A percentile compares a stretch with the other conserved stretches of the same genome.
Conservation (phyloP, 257 asterid genomes). For the Lavandula angustifolia region DNA sequence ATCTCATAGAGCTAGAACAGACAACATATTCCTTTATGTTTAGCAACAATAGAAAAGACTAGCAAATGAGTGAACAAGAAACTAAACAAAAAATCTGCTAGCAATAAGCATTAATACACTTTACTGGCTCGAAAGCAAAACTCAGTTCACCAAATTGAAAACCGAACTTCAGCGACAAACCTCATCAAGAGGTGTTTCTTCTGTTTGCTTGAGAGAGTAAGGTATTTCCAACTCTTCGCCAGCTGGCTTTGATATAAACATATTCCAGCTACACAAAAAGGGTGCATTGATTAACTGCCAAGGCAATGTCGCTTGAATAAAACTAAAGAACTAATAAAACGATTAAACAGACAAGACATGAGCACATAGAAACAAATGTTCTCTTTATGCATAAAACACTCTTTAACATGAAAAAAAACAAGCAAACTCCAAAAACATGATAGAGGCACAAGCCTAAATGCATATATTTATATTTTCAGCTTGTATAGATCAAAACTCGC, state of each 20-base stretch:
- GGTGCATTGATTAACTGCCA: constrained; percentile 31
- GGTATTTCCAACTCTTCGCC: constrained; percentile 75
- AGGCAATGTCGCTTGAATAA: constrained; percentile 13
- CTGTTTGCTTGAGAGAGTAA: constrained; percentile 65
- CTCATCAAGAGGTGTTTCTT: constrained; percentile 78
- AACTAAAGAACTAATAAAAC: constrained; percentile 1
- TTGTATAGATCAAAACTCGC: constrained; percentile 8
- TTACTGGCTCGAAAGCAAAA: neutral
- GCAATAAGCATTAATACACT: neutral
- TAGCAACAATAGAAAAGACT: constrained; percentile 5
- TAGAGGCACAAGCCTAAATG: neutral
- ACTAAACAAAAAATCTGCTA: neutral
- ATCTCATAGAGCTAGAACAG: too few relatives aligned
- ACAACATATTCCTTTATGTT: too few relatives aligned
- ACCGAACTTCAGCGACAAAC: constrained; percentile 41
- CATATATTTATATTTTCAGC: neutral
- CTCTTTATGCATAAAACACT: constrained; percentile 20
- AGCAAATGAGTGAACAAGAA: constrained; percentile 18
- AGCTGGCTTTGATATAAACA: constrained; percentile 80
- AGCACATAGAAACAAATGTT: neutral
- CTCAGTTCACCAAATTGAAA: constrained; percentile 7
- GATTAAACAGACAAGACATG: constrained; percentile 17
- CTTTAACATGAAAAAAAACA: constrained; percentile 5
- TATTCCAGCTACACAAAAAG: constrained; percentile 70
- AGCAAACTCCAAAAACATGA: constrained; percentile 7